Evolutionary conservation across 2,329 filamentous ascomycete species (phyloP), one percentile per base, ranked within the genome.

Genomic region (Didymellaceae sp.): DNA sequence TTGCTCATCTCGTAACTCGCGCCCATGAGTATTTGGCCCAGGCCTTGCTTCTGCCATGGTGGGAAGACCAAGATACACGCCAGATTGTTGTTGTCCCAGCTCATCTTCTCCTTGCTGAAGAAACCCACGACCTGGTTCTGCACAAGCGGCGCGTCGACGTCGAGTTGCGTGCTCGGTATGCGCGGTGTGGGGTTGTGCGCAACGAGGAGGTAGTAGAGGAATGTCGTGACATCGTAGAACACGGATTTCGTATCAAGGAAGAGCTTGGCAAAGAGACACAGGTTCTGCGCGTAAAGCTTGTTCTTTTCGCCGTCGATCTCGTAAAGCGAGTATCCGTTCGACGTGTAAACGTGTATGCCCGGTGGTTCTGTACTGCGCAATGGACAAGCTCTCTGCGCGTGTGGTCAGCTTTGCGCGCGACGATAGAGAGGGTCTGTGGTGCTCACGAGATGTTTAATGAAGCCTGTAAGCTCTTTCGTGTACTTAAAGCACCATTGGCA

Each of bases 211-310:
- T 96, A 97, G 79, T 96, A 99, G 61, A 96, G 86, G 76, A 99
- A 99, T 42, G 89, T 90, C 4, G 86, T 86, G 35, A 97, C 92
- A 68, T 99, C 94, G 78, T 96, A 99, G 76, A 97, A 97, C 62
- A 99, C 92, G 6, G 91, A 96, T 70, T 99, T 99, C 69, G 95
- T 96, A 74, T 97, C 92, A 58, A 99, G 88, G 74, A 97, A 99
- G 34, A 99, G 85, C 75, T 97, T 99, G 21, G 91, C 92, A 72
- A 97, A 97, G 35, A 99, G 86, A 8, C 90, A 97, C 10, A 99
- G 82, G 65, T 97, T 96, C 75, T 97, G 94, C 61, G 91, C 92
- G 72, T 96, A 97, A 22, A 97, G 82, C 70, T 87, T 88, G 57
- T 96, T 83, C 60, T 87, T 84, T 68, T 92, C 91, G 16, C 94